Percentiles rank a stretch among this genome's conserved stretches.
These are phyloP conservation scores for Chaetomium strumarium DNA, from an alignment of 2,329 filamentous ascomycete genomes.

Conservation along the genomic window DNA sequence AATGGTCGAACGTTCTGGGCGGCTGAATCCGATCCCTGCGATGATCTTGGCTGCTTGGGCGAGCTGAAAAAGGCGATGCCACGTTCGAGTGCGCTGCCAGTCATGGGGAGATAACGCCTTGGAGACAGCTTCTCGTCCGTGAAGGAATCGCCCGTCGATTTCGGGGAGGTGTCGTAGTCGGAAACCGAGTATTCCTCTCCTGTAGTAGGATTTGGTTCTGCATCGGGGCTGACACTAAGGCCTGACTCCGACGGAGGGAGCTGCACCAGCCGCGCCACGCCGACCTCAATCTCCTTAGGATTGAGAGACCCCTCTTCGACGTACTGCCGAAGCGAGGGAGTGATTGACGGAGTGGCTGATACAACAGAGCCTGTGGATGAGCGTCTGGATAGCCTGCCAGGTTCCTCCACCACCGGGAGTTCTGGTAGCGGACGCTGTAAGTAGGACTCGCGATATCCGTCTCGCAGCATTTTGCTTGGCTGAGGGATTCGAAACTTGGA, in stretches of 20 bases:
- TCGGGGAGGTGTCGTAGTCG: conserved; percentile 23
- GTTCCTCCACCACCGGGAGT: conserved; percentile 22
- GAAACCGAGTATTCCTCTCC: conserved; percentile 20
- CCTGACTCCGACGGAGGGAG: not conserved
- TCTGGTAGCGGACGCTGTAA: conserved; percentile 28
- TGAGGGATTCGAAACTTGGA: conserved; percentile 23
- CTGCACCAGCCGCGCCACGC: conserved; percentile 21
- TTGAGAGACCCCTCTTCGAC: conserved; percentile 20
- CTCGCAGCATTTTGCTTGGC: conserved; percentile 30
- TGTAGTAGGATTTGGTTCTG: not conserved
- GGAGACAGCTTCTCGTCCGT: conserved; percentile 12
- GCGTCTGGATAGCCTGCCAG: conserved; percentile 9
- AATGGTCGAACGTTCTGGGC: not conserved
- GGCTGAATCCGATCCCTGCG: not conserved
- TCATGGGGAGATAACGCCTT: conserved; percentile 15
- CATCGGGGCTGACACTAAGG: not conserved
- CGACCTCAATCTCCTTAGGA: conserved; percentile 24
- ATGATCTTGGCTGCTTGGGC: not conserved
- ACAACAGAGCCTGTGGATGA: conserved; percentile 18
- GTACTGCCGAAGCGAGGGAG: conserved; percentile 23
- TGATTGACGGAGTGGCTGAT: conserved; percentile 23
- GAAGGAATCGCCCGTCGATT: conserved; percentile 13
- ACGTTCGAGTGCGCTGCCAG: conserved; percentile 19
- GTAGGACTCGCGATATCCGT: conserved; percentile 22
- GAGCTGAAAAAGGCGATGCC: conserved; percentile 14